Conservation (phyloP, 495 filamentous ascomycete species). For the Podospora fimiseda region DNA sequence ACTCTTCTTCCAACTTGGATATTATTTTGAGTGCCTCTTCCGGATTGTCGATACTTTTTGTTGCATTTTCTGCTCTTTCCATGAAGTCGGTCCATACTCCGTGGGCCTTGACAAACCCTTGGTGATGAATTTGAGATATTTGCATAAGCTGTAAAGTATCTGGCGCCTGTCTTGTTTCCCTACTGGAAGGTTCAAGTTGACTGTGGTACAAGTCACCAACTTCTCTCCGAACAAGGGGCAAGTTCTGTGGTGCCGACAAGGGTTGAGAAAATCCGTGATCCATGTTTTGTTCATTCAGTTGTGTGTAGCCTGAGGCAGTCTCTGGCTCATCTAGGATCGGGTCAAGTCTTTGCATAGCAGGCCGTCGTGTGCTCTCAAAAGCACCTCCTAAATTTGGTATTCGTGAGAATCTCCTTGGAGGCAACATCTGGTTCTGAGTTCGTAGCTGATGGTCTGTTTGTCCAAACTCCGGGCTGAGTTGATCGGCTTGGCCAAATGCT, state of each 20-base stretch:
- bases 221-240: neutral
- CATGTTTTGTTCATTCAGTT: neutral
- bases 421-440: neutral
- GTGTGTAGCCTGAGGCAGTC: neutral
- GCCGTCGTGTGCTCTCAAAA: neutral
- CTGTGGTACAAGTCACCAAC: slow-evolving; percentile 2
- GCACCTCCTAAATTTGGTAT: neutral
- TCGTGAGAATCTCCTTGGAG: neutral
- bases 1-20: slow-evolving; percentile 14
- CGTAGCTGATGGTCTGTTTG: neutral
- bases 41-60: slow-evolving; percentile 1
- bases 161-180: neutral
- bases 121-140: slow-evolving; percentile 10
- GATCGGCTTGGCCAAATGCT: neutral
- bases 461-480: neutral
- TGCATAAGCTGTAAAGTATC: neutral
- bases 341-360: neutral
- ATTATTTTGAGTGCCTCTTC: slow-evolving; percentile 7
- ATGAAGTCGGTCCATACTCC: slow-evolving; percentile 24
- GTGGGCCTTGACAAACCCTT: slow-evolving; percentile 17
- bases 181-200: neutral
- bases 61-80: slow-evolving; percentile 12
- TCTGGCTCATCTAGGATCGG: neutral
- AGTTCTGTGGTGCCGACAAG: neutral
- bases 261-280: neutral